A percentile compares a stretch with the other conserved stretches of the same genome.
Evolutionary conservation across 176 grass and related monocot genomes (phyloP).

Genomic region (Avena eriantha): DNA sequence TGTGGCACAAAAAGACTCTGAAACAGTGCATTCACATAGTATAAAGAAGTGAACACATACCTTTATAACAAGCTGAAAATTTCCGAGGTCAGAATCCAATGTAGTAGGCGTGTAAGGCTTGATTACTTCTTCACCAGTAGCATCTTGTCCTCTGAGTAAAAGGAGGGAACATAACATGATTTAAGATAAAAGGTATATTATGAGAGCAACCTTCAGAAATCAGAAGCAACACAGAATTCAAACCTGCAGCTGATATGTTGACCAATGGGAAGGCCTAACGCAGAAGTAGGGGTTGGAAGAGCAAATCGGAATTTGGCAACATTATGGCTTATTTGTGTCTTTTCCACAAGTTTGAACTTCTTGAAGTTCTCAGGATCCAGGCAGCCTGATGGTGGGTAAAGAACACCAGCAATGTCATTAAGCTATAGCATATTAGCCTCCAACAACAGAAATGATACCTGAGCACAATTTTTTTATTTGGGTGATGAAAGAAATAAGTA

Average conservation of each 20-base stretch:
- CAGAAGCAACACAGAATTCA: constrained; percentile 8
- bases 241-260: constrained; percentile 99
- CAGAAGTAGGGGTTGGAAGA: constrained; percentile 76
- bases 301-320: constrained; percentile 90
- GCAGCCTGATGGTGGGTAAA: constrained; percentile 45
- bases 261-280: constrained; percentile 83
- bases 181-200: neutral
- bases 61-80: constrained; percentile 97
- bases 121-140: constrained; percentile 82
- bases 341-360: constrained; percentile 88
- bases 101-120: constrained; percentile 98
- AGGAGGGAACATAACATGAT: constrained; percentile 29
- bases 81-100: constrained; percentile 91
- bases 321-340: constrained; percentile 88
- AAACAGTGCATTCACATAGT: neutral
- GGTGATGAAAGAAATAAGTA: neutral
- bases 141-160: constrained; percentile 78
- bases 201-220: constrained; percentile 22
- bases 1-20: neutral
- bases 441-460: neutral
- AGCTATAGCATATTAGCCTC: neutral
- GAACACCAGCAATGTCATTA: neutral
- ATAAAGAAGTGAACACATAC: constrained; percentile 33
- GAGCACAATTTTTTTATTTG: neutral
- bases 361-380: constrained; percentile 94